Evolutionary conservation across 73 alveolate genomes (phyloP), one percentile per base, ranked within the genome.

Genomic region (Tetrahymena borealis): DNA sequence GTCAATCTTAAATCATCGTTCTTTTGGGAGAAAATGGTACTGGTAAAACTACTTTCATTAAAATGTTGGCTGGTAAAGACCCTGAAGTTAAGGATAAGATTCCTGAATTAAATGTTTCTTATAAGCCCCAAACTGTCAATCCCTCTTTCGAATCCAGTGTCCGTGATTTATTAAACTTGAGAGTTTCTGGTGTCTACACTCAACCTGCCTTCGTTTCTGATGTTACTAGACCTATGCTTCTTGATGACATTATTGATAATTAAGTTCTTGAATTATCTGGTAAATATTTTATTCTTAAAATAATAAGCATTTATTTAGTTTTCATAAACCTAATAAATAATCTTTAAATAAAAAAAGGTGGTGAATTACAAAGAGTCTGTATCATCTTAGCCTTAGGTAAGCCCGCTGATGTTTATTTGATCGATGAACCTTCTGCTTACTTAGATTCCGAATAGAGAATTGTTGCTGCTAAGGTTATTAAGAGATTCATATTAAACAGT

Each of bases 361-460:
- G 99, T 18, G 99, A 99, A 97, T 94, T 99, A 78, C 99, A 99
- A 95, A 96, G 99, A 94, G 99, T 97, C 6, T 99, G 99, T 18
- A 96, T 98, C 78, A 98, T 98, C 32, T 94, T 98, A 31, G 99
- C 99, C 28, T 96, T 98, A 79, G 99, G 99, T 11, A 98, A 98
- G 95, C 98, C 99, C 42, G 99, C 99, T 43, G 99, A 98, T 93
- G 97, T 99, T 33, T 99, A 99, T 96, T 97, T 98, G 24, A 96
- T 98, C 85, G 99, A 98, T 94, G 99, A 98, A 95, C 99, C 99
- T 38, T 97, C 99, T 11, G 99, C 99, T 24, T 98, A 98, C 96
- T 95, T 98, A 16, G 99, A 98, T 91, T 98, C 99, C 11, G 99
- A 98, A 91, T 98, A 98, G 94, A 96, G 99, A 95, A 96, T 98